Percentiles rank a stretch among this genome's conserved stretches.
phyloP scores from a whole-genome alignment of 495 filamentous ascomycete species.

The Penicillium longicatenatum region DNA sequence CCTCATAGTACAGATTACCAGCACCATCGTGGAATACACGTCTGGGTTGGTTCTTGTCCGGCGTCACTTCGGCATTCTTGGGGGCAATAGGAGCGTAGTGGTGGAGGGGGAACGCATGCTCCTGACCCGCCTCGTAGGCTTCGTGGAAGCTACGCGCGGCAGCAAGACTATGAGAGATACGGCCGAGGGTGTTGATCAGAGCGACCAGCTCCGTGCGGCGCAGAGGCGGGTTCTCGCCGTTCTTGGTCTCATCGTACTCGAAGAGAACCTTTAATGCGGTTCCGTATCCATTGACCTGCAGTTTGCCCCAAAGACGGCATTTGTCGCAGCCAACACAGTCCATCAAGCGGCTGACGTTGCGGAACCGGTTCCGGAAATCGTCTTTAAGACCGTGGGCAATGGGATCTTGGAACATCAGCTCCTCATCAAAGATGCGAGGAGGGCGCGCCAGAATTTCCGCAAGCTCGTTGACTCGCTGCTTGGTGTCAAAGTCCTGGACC shows the following conservation, averaged over 20 bases:
- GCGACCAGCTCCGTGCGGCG: slow-evolving; percentile 91
- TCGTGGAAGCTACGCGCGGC: slow-evolving; percentile 76
- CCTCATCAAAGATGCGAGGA: slow-evolving; percentile 89
- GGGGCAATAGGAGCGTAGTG: slow-evolving; percentile 23
- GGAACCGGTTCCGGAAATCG: slow-evolving; percentile 95
- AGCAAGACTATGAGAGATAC: slow-evolving; percentile 75
- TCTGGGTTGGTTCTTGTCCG: slow-evolving; percentile 20
- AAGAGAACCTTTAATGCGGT: slow-evolving; percentile 94
- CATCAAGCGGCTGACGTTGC: slow-evolving; percentile 95
- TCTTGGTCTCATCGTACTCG: slow-evolving; percentile 83
- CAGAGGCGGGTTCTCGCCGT: slow-evolving; percentile 71
- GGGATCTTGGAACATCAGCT: slow-evolving; percentile 78
- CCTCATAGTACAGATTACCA: slow-evolving; percentile 47
- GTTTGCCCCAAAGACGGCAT: slow-evolving; percentile 95
- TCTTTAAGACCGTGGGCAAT: slow-evolving; percentile 80
- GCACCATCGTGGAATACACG: slow-evolving; percentile 37
- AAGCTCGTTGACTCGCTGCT: slow-evolving; percentile 73
- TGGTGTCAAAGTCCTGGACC: slow-evolving; percentile 74
- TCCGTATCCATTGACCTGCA: slow-evolving; percentile 95
- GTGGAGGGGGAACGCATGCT: slow-evolving; percentile 38
- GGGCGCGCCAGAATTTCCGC: slow-evolving; percentile 64
- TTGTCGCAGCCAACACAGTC: slow-evolving; percentile 99
- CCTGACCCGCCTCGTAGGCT: slow-evolving; percentile 46
- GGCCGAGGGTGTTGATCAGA: slow-evolving; percentile 88
- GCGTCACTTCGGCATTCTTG: slow-evolving; percentile 4